A percentile compares a stretch with the other conserved stretches of the same genome.
Evolutionary conservation across 768 basidiomycete species (phyloP).

Genomic region (Mycena capillaripes): DNA sequence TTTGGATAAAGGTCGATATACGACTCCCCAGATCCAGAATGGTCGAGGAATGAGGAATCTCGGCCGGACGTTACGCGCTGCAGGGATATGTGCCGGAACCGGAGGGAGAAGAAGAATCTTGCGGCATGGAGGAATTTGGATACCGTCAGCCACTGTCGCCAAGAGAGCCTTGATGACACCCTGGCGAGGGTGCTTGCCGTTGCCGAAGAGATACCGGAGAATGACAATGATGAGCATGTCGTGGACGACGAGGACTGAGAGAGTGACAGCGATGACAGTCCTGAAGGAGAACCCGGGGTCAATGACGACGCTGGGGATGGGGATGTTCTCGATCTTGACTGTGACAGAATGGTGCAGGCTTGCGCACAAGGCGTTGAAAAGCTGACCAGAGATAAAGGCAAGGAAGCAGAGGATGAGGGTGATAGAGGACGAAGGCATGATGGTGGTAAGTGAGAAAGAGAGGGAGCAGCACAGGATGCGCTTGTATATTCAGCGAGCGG

Average conservation of each 20-base stretch:
- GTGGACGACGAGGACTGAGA: not conserved
- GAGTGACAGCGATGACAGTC: not conserved
- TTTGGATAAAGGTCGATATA: not conserved
- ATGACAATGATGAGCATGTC: not conserved
- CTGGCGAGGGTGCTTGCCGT: too few species aligned
- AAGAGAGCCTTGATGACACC: not conserved
- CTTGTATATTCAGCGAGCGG: not conserved
- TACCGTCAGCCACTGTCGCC: too few species aligned
- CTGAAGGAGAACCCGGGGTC: not conserved
- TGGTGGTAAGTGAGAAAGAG: conserved; percentile 6
- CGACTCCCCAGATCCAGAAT: not conserved
- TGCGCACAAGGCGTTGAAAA: not conserved
- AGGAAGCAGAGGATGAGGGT: not conserved
- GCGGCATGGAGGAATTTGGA: not conserved
- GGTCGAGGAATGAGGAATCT: not conserved
- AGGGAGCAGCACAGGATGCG: not conserved
- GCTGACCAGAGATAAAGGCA: not conserved
- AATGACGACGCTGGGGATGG: not conserved
- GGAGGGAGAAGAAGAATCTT: not conserved
- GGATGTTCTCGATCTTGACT: not conserved
- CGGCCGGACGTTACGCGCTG: not conserved
- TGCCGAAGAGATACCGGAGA: not conserved
- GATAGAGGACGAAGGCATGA: not conserved
- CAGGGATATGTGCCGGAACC: not conserved
- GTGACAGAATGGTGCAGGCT: not conserved